phyloP scores from a whole-genome alignment of 768 basidiomycete genomes.

The Leucosporidium creatinivorum region DNA sequence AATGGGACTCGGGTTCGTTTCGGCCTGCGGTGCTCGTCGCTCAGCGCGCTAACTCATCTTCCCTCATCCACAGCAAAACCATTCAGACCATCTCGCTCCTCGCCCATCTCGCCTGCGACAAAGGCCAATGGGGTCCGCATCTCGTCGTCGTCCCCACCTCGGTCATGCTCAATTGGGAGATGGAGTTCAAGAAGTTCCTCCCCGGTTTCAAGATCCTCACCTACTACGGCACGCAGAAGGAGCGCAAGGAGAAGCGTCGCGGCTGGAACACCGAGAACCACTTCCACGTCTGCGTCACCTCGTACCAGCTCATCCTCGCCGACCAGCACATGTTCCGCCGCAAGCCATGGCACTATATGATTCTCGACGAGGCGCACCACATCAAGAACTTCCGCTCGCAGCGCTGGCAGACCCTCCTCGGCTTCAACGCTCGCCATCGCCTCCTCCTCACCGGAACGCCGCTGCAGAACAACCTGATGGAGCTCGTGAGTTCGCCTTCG shows the following conservation, averaged over 20 bases:
- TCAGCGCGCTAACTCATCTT: too few relatives aligned
- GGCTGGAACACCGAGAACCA: constrained; percentile 36
- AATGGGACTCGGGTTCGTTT: constrained; percentile 51
- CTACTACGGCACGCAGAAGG: constrained; percentile 80
- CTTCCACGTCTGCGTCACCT: constrained; percentile 57
- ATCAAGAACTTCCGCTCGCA: constrained; percentile 78
- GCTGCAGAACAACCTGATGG: constrained; percentile 85
- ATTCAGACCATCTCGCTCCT: constrained; percentile 92
- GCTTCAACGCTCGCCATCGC: constrained; percentile 72
- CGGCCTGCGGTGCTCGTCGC: neutral
- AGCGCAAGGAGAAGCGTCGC: constrained; percentile 57
- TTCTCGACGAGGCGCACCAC: constrained; percentile 91
- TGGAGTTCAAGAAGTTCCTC: constrained; percentile 47
- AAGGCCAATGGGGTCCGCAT: constrained; percentile 65
- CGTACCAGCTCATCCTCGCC: constrained; percentile 51
- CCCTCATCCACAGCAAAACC: constrained; percentile 52
- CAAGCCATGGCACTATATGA: constrained; percentile 71
- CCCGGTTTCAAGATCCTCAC: constrained; percentile 63
- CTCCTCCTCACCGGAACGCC: constrained; percentile 95
- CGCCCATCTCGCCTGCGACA: constrained; percentile 68
- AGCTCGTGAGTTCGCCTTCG: constrained; percentile 37
- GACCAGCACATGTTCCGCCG: constrained; percentile 37
- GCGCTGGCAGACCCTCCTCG: constrained; percentile 34
- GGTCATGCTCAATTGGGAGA: constrained; percentile 48
- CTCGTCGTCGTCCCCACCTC: constrained; percentile 87